Conservation (phyloP, 164 flowering plant species). For the Warburgia ugandensis region DNA sequence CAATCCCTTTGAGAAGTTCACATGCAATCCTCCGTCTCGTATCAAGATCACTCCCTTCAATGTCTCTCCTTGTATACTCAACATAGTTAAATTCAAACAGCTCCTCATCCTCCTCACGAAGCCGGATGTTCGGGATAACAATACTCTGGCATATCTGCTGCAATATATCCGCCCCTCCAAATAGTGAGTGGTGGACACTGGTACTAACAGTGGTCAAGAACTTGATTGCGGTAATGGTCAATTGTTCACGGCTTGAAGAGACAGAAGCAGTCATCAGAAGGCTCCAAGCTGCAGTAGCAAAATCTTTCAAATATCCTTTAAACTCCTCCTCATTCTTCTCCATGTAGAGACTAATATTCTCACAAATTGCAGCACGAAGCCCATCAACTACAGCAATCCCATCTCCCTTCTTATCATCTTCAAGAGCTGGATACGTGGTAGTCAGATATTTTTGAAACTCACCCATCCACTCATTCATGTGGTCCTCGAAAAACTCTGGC, state of each 20-base stretch:
- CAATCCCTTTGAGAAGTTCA: conserved; percentile 90
- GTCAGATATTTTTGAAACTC: conserved; percentile 69
- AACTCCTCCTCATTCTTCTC: conserved; percentile 92
- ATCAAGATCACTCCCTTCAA: conserved; percentile 93
- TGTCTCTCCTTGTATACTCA: conserved; percentile 85
- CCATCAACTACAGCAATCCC: conserved; percentile 60
- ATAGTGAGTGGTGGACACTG: conserved; percentile 69
- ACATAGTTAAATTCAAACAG: conserved; percentile 86
- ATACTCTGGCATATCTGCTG: conserved; percentile 66
- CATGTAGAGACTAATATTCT: conserved; percentile 82
- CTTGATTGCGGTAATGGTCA: conserved; percentile 70
- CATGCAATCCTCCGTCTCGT: conserved; percentile 94
- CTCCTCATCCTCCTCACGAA: conserved; percentile 94
- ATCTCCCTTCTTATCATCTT: conserved; percentile 33
- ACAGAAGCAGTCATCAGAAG: conserved; percentile 53
- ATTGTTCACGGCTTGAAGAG: conserved; percentile 51
- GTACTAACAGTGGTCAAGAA: conserved; percentile 80
- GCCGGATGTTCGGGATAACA: conserved; percentile 79
- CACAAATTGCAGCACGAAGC: conserved; percentile 83
- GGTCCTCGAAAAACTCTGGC: conserved; percentile 92
- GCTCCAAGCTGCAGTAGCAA: conserved; percentile 67
- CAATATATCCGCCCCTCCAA: conserved; percentile 46
- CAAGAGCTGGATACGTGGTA: conserved; percentile 43
- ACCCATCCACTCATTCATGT: conserved; percentile 86
- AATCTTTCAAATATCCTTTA: conserved; percentile 51